Evolutionary conservation across 2,329 filamentous ascomycete genomes (phyloP).

Genomic region (Phialocephala sp.): DNA sequence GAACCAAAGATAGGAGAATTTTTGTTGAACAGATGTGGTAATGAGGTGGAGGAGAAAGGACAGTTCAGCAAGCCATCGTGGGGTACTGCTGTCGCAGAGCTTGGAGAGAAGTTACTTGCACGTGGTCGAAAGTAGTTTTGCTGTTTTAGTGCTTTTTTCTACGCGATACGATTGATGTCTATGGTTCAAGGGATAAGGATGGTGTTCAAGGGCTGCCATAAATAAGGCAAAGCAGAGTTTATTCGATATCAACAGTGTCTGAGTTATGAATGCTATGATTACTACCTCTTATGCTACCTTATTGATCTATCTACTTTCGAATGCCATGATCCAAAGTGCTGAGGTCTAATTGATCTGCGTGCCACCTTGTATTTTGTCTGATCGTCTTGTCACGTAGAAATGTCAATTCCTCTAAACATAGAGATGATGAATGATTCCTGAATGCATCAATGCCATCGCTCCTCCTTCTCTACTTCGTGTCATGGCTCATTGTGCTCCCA

Average conservation of each 20-base stretch:
- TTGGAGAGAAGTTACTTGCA: conserved; percentile 60
- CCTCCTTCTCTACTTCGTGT: too few relatives aligned
- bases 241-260: conserved; percentile 1
- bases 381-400: too few relatives aligned
- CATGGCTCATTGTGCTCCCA: too few relatives aligned
- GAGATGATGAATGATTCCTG: too few relatives aligned
- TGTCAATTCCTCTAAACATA: too few relatives aligned
- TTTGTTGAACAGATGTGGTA: conserved; percentile 59
- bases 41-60: conserved; percentile 38
- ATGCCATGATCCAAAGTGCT: too few relatives aligned
- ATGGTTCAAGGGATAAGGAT: background rate
- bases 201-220: background rate
- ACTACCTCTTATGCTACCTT: background rate
- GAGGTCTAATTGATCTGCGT: background rate
- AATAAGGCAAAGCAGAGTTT: background rate
- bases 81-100: conserved; percentile 60
- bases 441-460: too few relatives aligned
- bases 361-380: background rate
- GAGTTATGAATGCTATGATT: conserved; percentile 7
- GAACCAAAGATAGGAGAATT: conserved; percentile 77
- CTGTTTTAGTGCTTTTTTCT: background rate
- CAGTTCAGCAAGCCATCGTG: conserved; percentile 52
- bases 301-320: background rate
- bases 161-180: background rate
- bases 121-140: conserved; percentile 55